Evolutionary conservation across 345 rosid species (phyloP).

Genomic region (Lepidium didymum): DNA sequence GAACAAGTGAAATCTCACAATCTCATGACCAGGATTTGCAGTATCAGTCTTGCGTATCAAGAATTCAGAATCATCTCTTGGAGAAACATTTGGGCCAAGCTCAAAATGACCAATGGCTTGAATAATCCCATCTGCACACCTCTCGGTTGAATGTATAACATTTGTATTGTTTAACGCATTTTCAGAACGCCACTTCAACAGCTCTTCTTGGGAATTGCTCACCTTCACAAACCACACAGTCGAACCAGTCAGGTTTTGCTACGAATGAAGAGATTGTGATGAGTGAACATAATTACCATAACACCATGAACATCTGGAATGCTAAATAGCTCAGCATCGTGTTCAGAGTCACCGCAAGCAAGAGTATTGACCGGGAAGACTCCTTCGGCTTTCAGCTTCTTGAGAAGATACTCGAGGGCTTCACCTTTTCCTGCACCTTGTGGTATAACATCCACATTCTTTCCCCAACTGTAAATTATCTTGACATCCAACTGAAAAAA

Average conservation of each 20-base stretch:
- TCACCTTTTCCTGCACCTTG: conserved; percentile 96
- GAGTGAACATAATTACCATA: conserved; percentile 47
- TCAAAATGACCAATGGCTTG: conserved; percentile 87
- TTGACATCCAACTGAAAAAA: conserved; percentile 73
- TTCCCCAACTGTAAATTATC: conserved; percentile 81
- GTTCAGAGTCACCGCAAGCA: conserved; percentile 97
- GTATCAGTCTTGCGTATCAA: conserved; percentile 15
- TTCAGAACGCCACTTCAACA: conserved; percentile 83
- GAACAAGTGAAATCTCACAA: conserved; percentile 62
- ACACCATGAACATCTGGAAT: conserved; percentile 86
- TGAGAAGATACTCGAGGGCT: conserved; percentile 83
- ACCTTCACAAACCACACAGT: conserved; percentile 38
- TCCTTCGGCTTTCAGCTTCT: conserved; percentile 60
- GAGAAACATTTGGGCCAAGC: conserved; percentile 76
- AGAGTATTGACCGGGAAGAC: conserved; percentile 70
- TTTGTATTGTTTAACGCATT: conserved; percentile 74
- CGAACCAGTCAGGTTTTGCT: background rate
- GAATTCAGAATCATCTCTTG: conserved; percentile 58
- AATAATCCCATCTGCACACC: conserved; percentile 91
- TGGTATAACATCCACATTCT: conserved; percentile 84
- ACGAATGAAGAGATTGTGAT: background rate
- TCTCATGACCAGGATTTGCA: conserved; percentile 39
- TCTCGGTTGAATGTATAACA: conserved; percentile 71
- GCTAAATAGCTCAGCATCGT: conserved; percentile 90
- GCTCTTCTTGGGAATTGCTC: conserved; percentile 92